Percentiles rank a stretch among this genome's conserved stretches.
Conservation (phyloP, 805 yeast species). For the Kregervanrija pseudodelftensis region DNA sequence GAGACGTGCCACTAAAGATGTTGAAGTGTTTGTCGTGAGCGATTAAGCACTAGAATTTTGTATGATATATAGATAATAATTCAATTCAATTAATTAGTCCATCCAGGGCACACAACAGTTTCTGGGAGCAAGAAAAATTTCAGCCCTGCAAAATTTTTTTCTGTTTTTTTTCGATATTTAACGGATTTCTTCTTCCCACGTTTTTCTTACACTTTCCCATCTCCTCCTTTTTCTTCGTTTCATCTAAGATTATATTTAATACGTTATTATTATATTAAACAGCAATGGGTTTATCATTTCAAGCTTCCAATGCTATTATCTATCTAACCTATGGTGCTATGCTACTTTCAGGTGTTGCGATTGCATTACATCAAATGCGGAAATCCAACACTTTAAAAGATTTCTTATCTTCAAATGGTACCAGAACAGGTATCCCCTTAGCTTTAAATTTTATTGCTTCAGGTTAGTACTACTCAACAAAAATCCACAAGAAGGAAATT, state of each 20-base stretch:
- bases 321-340: conserved; percentile 53
- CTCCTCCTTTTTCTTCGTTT: background rate
- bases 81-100: background rate
- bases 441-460: conserved; percentile 88
- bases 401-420: conserved; percentile 72
- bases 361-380: conserved; percentile 51
- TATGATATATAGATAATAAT: no score
- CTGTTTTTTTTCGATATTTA: background rate
- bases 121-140: background rate
- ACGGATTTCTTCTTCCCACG: background rate
- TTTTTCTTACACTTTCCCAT: background rate
- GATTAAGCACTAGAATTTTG: no score
- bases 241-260: background rate
- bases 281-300: conserved; percentile 32
- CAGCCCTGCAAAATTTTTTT: background rate
- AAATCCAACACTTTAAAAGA: conserved; percentile 31
- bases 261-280: background rate
- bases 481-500: background rate
- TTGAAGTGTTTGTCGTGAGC: no score
- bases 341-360: conserved; percentile 44
- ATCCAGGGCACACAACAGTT: background rate
- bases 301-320: conserved; percentile 53
- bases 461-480: conserved; percentile 46
- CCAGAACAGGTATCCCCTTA: conserved; percentile 73
- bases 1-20: no score